These are phyloP conservation scores for Naganishia liquefaciens DNA, from an alignment of 1,284 basidiomycete species.

Conservation along the genomic window DNA sequence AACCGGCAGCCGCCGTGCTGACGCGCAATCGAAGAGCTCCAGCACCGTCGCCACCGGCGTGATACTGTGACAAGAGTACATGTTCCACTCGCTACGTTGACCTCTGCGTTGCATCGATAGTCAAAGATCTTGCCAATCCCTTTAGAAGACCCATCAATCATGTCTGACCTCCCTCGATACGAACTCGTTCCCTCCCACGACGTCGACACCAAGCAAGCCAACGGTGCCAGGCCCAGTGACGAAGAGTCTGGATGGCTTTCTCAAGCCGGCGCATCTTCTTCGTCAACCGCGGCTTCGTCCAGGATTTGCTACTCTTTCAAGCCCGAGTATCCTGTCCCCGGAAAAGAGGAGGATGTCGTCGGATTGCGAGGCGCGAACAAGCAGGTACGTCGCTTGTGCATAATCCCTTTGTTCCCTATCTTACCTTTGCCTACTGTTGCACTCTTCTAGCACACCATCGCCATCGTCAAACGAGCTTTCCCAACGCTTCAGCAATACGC, in stretches of 20 bases:
- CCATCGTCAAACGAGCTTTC: conserved; percentile 25
- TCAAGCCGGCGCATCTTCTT: neutral
- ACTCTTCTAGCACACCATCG: conserved; percentile 16
- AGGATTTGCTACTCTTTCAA: conserved; percentile 28
- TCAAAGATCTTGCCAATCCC: neutral
- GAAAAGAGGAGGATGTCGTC: conserved; percentile 25
- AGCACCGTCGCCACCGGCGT: neutral
- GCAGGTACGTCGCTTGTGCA: neutral
- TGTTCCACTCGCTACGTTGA: neutral
- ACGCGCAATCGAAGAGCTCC: no score
- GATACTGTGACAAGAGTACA: no score
- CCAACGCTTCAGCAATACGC: conserved; percentile 13
- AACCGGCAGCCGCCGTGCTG: no score
- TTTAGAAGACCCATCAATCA: neutral
- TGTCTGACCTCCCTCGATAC: conserved; percentile 25
- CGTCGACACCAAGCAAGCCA: conserved; percentile 12
- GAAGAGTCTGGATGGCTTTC: conserved; percentile 8
- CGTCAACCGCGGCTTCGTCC: neutral
- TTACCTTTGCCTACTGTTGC: neutral
- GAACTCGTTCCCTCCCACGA: conserved; percentile 20
- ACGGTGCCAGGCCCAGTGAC: conserved; percentile 5
- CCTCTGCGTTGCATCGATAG: neutral
- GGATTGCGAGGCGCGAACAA: conserved; percentile 17
- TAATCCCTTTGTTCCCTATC: neutral
- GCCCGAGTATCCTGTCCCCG: conserved; percentile 22